These are phyloP conservation scores for Phlebopus sp. DNA, from an alignment of 1,284 basidiomycete species.

Conservation along the genomic window DNA sequence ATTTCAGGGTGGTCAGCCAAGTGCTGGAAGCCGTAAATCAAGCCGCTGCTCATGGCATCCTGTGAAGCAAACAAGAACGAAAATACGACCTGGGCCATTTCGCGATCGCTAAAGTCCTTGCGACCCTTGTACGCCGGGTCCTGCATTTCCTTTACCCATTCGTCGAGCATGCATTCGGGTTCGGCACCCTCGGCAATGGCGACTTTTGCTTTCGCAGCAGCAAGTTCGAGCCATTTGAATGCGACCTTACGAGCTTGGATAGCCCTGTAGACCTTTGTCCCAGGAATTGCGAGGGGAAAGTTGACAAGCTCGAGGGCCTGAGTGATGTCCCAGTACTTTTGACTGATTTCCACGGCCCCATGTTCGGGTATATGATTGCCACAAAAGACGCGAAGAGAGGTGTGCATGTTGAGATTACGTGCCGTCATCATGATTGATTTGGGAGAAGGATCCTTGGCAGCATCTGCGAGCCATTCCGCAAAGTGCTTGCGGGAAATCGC, in stretches of 20 bases:
- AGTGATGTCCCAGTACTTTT: slow-evolving; percentile 97
- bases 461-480: slow-evolving; percentile 64
- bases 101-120: slow-evolving; percentile 87
- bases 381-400: slow-evolving; percentile 93
- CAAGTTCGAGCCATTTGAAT: slow-evolving; percentile 80
- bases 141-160: slow-evolving; percentile 82
- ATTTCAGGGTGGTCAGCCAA: slow-evolving; percentile 91
- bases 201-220: slow-evolving; percentile 79
- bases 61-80: slow-evolving; percentile 98
- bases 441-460: slow-evolving; percentile 47
- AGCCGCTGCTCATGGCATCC: slow-evolving; percentile 95
- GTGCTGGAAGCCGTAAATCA: slow-evolving; percentile 96
- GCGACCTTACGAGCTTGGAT: slow-evolving; percentile 91
- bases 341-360: slow-evolving; percentile 79
- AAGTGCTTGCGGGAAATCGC: slow-evolving; percentile 79
- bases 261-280: slow-evolving; percentile 95
- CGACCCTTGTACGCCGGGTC: slow-evolving; percentile 74
- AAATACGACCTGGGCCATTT: slow-evolving; percentile 96
- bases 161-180: slow-evolving; percentile 89
- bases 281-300: slow-evolving; percentile 94
- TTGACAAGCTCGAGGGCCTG: slow-evolving; percentile 96
- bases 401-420: slow-evolving; percentile 96
- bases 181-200: slow-evolving; percentile 82
- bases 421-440: slow-evolving; percentile 86
- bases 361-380: slow-evolving; percentile 85